Evolutionary conservation across 768 basidiomycete genomes (phyloP), one percentile per base, ranked within the genome.

Genomic region (Sarcodon sp.): DNA sequence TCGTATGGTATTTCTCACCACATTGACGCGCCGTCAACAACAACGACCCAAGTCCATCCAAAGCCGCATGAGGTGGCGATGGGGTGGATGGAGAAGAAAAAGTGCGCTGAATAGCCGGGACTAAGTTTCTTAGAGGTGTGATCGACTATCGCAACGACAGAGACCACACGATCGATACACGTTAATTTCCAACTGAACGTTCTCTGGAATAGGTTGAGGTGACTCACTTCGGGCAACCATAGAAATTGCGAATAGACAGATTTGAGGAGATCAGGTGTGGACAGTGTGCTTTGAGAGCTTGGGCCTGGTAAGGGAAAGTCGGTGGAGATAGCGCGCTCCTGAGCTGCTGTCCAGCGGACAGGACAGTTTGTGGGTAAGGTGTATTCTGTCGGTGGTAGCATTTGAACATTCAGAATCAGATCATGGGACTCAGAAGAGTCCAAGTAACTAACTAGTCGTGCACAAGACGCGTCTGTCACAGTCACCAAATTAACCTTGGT

Each of bases 151-250:
- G 52, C 5, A 41, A 41, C 7, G 13, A 41, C 13, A 15, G 39
- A 41, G 8, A 13, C 13, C 39, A 41, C 39, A 13, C 21, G n/a
- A 27, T 27, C 2, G 21, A 27, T 27, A 27, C 21, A 4, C 21
- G 4, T 27, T 4, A 27, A 27, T 27, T 27, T 27, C 21, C 21
- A 27, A 27, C 21, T 27, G 21, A 27, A 27, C 21, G 4, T 27
- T 27, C 21, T 27, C 21, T 27, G 18, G 31, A 11, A 41, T 44
- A 36, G 43, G 44, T 33, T 15, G 31, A 35, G 43, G 50, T 49
- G 21, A 55, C 62, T 46, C 53, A 85, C 85, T 65, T 86, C 75
- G 43, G 85, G 84, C 38, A 87, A 70, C 83, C 84, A 87, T 6
- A 87, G 69, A 54, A 80, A 84, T 55, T 86, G 83, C 41, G 83